Base-by-base conservation (phyloP, 1,284 basidiomycete genomes). In the Cryptococcus sp. region DNA sequence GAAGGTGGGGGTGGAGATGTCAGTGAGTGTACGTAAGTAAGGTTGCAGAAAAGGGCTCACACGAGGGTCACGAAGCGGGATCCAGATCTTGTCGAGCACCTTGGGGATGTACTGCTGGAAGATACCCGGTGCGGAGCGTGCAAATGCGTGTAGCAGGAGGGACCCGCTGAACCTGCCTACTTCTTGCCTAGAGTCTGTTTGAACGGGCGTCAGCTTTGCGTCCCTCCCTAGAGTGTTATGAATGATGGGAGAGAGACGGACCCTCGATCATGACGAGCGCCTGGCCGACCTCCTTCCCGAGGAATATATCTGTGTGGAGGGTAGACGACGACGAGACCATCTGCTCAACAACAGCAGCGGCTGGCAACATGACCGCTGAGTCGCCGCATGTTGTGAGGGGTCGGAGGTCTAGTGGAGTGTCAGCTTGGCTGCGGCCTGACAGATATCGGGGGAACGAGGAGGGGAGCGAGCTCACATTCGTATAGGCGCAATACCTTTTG, bases 51-150 rank as follows among this genome's bases (percentile, higher is more conserved):
- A 13, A 23, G 28, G 13, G 65, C 76, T 85, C 48, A 89, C 83
- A 49, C 90, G 83, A 28, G 86, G 82, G 75, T 98, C 94, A 35
- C 92, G 80, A 35, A 98, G 76, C 1, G 93, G 90, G 1, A 87
- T 85, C 66, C 94, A 86, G 56, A 98, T 90, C 76, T 91, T 92
- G 70, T 93, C 91, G 51, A 97, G 86, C 6, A 95, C 88, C 38
- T 89, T 82, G 50, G 84, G 82, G 28, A 96, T 89, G 73, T 91
- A 89, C 1, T 88, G 84, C 67, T 92, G 86, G 74, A 95, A 93
- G 68, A 92, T 87, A 12, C 81, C 85, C 0, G 89, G 87, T 61
- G 87, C 91, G 70, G 92, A 88, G 37, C 85, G 82, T 1, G 94
- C 92, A 46, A 98, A 82, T 74, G 95, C 91, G 77, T 94, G 92